A percentile compares a stretch with the other conserved stretches of the same genome.
phyloP scores from a whole-genome alignment of 495 filamentous ascomycete genomes.

The Aspergillus biplanus region DNA sequence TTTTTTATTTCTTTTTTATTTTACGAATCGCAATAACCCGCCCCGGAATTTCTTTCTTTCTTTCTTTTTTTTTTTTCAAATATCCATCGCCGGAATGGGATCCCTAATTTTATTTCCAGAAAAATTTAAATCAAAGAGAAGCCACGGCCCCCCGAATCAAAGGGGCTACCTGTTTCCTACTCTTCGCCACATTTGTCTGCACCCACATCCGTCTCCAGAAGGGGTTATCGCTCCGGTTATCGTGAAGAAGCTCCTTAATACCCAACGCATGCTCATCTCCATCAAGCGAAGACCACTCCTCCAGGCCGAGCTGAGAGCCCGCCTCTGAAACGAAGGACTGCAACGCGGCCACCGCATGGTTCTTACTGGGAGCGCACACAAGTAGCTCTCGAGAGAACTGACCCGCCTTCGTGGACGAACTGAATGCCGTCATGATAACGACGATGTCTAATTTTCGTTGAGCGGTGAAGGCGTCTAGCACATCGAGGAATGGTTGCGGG shows the following conservation, averaged over 20 bases:
- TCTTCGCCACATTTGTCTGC: slow-evolving; percentile 68
- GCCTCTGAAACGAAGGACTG: slow-evolving; percentile 56
- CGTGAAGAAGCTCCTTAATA: slow-evolving; percentile 38
- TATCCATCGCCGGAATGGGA: too few relatives aligned
- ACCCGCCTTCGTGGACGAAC: slow-evolving; percentile 32
- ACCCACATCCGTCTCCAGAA: slow-evolving; percentile 60
- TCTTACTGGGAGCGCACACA: slow-evolving; percentile 59
- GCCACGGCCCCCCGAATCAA: slow-evolving; percentile 70
- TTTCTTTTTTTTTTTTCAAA: background rate
- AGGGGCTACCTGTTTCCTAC: slow-evolving; percentile 89
- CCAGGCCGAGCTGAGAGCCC: slow-evolving; percentile 57
- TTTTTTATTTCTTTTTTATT: background rate
- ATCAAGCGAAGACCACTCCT: slow-evolving; percentile 55
- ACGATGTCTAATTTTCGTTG: slow-evolving; percentile 65
- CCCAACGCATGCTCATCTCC: slow-evolving; percentile 31
- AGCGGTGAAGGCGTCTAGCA: slow-evolving; percentile 55
- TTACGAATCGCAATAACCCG: background rate
- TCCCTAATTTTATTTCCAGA: background rate
- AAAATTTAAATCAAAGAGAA: slow-evolving; percentile 25
- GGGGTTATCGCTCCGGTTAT: slow-evolving; percentile 12
- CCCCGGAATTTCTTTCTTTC: background rate
- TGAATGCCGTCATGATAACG: slow-evolving; percentile 77
- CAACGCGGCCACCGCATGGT: slow-evolving; percentile 46
- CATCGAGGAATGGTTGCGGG: slow-evolving; percentile 49
- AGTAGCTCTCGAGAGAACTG: slow-evolving; percentile 75